Evolutionary conservation across 495 filamentous ascomycete genomes (phyloP).

Genomic region (Hypomontagnella monticulosa): DNA sequence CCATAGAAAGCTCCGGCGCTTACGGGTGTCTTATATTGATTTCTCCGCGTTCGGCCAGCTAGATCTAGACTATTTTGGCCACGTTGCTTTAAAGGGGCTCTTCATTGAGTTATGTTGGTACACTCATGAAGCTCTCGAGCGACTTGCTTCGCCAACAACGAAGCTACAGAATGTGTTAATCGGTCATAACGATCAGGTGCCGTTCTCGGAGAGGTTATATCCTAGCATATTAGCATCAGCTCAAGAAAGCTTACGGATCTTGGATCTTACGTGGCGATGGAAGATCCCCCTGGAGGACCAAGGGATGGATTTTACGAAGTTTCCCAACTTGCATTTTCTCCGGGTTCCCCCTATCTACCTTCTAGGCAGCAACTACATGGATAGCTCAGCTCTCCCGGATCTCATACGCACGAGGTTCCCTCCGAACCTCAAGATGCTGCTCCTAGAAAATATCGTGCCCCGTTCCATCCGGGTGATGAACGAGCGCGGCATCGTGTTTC

Average conservation of each 20-base stretch:
- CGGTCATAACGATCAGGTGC: slow-evolving; percentile 27
- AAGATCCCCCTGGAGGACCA: slow-evolving; percentile 29
- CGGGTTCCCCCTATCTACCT: slow-evolving; percentile 33
- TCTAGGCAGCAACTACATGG: slow-evolving; percentile 28
- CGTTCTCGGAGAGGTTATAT: slow-evolving; percentile 33
- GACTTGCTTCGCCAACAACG: slow-evolving; percentile 9
- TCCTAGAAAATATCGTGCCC: slow-evolving; percentile 37
- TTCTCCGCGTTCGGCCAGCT: slow-evolving; percentile 25
- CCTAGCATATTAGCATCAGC: slow-evolving; percentile 17
- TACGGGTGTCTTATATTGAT: slow-evolving; percentile 32
- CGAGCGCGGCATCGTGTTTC: slow-evolving; percentile 32
- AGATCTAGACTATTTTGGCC: slow-evolving; percentile 28
- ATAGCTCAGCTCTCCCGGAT: slow-evolving; percentile 12
- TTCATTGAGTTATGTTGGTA: slow-evolving; percentile 31
- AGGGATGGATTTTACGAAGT: slow-evolving; percentile 36
- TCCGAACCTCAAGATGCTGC: slow-evolving; percentile 39
- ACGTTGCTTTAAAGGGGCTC: slow-evolving; percentile 19
- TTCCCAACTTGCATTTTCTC: slow-evolving; percentile 34
- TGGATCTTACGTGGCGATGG: slow-evolving; percentile 37
- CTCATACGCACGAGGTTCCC: slow-evolving; percentile 33
- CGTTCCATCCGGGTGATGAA: slow-evolving; percentile 37
- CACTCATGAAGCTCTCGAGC: slow-evolving; percentile 15
- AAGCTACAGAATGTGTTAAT: slow-evolving; percentile 24
- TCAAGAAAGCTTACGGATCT: slow-evolving; percentile 28
- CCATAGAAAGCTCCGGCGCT: slow-evolving; percentile 28